These are phyloP conservation scores for Tanacetum coccineum DNA, from an alignment of 129 eudicot species.

Conservation along the genomic window DNA sequence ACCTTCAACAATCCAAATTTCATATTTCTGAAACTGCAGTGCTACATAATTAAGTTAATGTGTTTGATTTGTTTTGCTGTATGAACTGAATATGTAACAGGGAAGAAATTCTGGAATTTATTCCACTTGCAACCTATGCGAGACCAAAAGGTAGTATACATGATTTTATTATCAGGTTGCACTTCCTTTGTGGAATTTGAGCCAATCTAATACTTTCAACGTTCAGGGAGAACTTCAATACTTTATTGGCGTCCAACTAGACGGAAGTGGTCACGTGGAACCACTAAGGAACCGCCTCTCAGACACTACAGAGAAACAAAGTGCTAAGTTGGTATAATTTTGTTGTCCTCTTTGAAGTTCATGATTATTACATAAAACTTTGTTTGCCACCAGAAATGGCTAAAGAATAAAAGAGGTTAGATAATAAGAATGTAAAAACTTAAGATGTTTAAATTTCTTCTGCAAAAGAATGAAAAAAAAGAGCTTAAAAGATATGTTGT, in stretches of 20 bases:
- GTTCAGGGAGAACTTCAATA: conserved; percentile 94
- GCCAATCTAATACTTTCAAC: conserved; percentile 23
- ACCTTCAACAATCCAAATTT: background rate
- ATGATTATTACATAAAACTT: too few species aligned
- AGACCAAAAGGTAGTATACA: conserved; percentile 77
- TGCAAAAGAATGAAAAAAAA: too few species aligned
- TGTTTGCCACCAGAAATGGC: too few species aligned
- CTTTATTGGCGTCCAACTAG: conserved; percentile 98
- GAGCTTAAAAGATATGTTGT: too few species aligned
- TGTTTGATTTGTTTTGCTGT: conserved; percentile 21
- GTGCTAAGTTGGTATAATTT: conserved; percentile 80
- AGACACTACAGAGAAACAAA: conserved; percentile 71
- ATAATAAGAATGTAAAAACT: too few species aligned
- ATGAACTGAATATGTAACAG: conserved; percentile 34
- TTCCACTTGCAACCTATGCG: conserved; percentile 99
- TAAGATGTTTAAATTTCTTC: too few species aligned
- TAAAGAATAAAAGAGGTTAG: too few species aligned
- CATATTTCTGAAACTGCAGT: background rate
- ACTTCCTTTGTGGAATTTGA: conserved; percentile 3
- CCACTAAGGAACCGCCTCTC: conserved; percentile 93
- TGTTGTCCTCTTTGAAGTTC: conserved; percentile 2
- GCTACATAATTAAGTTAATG: background rate
- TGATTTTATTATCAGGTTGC: conserved; percentile 8
- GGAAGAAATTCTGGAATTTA: conserved; percentile 98
- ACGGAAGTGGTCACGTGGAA: conserved; percentile 96